These are phyloP conservation scores for Musa troglodytarum DNA, from an alignment of 176 grass and related monocot species.

Conservation along the genomic window DNA sequence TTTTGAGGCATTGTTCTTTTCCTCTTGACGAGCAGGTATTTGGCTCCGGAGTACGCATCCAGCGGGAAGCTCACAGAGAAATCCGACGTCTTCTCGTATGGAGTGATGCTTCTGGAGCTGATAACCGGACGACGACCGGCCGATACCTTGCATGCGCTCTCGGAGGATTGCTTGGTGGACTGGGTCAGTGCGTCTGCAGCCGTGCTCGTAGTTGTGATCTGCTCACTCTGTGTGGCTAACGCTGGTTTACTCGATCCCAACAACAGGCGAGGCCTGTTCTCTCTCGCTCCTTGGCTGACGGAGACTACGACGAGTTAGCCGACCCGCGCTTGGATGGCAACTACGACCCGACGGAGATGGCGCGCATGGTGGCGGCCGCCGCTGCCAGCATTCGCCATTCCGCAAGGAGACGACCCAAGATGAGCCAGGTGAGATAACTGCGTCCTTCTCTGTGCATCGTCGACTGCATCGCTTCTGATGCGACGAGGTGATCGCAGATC, in stretches of 20 bases:
- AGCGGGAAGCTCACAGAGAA: constrained; percentile 72
- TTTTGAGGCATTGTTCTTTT: neutral
- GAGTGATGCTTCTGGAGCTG: constrained; percentile 63
- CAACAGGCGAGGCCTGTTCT: neutral
- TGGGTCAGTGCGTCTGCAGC: constrained; percentile 29
- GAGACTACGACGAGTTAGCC: neutral
- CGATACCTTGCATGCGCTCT: constrained; percentile 23
- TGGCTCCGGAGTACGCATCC: constrained; percentile 66
- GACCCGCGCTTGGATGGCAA: constrained; percentile 2
- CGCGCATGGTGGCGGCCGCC: constrained; percentile 1
- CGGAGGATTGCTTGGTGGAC: constrained; percentile 57
- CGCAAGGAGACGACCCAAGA: neutral
- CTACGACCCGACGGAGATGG: neutral
- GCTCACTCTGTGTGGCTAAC: too few species aligned
- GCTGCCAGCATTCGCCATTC: constrained; percentile 1
- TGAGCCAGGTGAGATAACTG: neutral
- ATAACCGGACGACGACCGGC: constrained; percentile 51
- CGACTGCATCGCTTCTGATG: too few species aligned
- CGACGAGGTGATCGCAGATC: constrained; percentile 23
- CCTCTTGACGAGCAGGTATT: constrained; percentile 24
- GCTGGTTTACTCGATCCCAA: neutral
- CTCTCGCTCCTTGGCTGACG: neutral
- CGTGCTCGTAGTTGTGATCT: too few species aligned
- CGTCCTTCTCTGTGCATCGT: too few species aligned
- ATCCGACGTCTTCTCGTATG: constrained; percentile 65